A percentile compares a stretch with the other conserved stretches of the same genome.
Conservation (phyloP, 306 rosid species). For the Pyrus communis region DNA sequence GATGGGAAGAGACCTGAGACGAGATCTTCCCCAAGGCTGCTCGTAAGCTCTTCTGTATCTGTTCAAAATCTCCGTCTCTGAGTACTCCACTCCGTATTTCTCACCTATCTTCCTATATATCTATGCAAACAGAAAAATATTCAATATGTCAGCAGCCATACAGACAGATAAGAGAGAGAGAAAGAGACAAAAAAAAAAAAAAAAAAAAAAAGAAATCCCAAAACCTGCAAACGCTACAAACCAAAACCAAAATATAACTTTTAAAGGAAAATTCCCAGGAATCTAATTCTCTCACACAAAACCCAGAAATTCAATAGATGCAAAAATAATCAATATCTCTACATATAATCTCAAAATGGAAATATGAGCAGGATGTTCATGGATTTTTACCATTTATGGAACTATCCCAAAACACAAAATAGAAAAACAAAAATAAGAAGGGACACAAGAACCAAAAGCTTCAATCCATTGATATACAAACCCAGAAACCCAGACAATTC, state of each 20-base stretch:
- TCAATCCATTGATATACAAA: not conserved
- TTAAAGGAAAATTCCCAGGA: not conserved
- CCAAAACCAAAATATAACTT: not conserved
- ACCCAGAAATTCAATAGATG: not conserved
- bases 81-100: constrained; percentile 80
- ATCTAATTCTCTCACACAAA: not conserved
- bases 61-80: constrained; percentile 76
- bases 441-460: not conserved
- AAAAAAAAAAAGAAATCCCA: not conserved
- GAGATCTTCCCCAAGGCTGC: constrained; percentile 96
- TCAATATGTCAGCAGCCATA: too few species aligned
- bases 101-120: constrained; percentile 77
- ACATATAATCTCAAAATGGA: not conserved
- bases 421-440: not conserved
- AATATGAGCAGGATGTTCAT: not conserved
- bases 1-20: constrained; percentile 57
- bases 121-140: constrained; percentile 25
- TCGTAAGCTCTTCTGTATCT: constrained; percentile 86
- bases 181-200: too few species aligned
- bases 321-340: not conserved
- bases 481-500: not conserved
- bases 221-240: not conserved
- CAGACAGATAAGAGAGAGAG: not conserved
- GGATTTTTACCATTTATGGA: not conserved
- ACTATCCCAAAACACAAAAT: not conserved